Evolutionary conservation across 2,329 filamentous ascomycete species (phyloP), one percentile per base, ranked within the genome.

Genomic region (Penicillium sp.): DNA sequence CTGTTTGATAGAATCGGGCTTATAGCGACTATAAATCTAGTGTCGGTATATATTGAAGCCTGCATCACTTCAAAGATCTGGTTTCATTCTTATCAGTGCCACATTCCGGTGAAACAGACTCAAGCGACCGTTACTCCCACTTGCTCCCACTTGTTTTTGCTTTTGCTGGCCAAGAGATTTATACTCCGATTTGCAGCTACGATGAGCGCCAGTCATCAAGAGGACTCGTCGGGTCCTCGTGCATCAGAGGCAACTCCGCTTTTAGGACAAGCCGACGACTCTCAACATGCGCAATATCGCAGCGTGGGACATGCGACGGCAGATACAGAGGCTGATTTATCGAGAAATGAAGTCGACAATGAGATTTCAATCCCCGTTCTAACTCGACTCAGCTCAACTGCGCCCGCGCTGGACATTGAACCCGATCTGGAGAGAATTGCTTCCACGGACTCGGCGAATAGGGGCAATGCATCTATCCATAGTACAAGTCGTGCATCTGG

Each of bases 341-440:
- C 42, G 7, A 17, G 8, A 11, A 29, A 6, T 2, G 32, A 39
- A 12, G 33, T 35, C 1, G 43, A 51, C 1, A 49, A 54, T 16
- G 53, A 59, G 20, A 41, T 50, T n/a, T 29, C 45, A 1, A 30
- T 48, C 6, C 43, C 54, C n/a, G 44, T 43, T 12, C 33, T 57
- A 17, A 44, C 53, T 10, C 48, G 44, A 30, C 52, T 59, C 12
- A 51, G 44, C 26, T 63, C 61, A 1, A 46, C 56, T 9, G 48
- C 56, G 11, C 50, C 55, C 14, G 54, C 49, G 0, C 26, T 57
- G 7, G 52, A 60, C 6, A 45, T 59, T 32, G 54, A 54, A 30
- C 51, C 54, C 2, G 45, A 32, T 4, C 35, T 62, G 8, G 54
- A 60, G 36, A 45, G 42, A 25, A 41, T 55, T 6, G 38, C 50